Evolutionary conservation across 2,329 filamentous ascomycete genomes (phyloP).

Genomic region (Colletotrichum melonis): DNA sequence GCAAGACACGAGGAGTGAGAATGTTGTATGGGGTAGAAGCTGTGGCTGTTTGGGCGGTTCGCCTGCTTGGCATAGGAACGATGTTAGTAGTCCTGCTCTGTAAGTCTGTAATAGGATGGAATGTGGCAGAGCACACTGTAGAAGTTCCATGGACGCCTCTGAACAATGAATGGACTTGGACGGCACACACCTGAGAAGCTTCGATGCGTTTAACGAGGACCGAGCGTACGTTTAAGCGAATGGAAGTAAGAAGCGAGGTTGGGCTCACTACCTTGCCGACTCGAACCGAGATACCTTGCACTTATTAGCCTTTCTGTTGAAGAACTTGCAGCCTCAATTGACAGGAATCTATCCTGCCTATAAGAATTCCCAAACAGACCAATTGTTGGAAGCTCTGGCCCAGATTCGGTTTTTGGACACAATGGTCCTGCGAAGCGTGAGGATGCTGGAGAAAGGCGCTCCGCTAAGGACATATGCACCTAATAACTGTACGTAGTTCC

Average conservation of each 20-base stretch:
- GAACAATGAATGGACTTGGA: not conserved
- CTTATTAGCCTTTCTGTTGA: not conserved
- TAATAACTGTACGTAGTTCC: conserved; percentile 24
- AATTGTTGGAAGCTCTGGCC: not conserved
- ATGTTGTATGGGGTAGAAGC: not conserved
- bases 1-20: not conserved
- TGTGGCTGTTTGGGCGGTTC: no score
- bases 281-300: not conserved
- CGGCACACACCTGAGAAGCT: conserved; percentile 3
- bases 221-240: conserved; percentile 4
- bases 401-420: not conserved
- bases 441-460: not conserved
- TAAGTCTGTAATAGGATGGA: not conserved
- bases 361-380: not conserved
- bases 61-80: not conserved
- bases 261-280: not conserved
- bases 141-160: not conserved
- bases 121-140: not conserved
- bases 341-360: not conserved
- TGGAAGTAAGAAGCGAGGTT: conserved; percentile 8
- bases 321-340: no score
- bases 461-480: conserved; percentile 26
- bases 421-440: not conserved
- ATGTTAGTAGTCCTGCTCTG: not conserved
- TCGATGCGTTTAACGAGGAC: conserved; percentile 12